These are phyloP conservation scores for Ascochyta koolunga DNA, from an alignment of 2,329 filamentous ascomycete genomes.

Conservation along the genomic window DNA sequence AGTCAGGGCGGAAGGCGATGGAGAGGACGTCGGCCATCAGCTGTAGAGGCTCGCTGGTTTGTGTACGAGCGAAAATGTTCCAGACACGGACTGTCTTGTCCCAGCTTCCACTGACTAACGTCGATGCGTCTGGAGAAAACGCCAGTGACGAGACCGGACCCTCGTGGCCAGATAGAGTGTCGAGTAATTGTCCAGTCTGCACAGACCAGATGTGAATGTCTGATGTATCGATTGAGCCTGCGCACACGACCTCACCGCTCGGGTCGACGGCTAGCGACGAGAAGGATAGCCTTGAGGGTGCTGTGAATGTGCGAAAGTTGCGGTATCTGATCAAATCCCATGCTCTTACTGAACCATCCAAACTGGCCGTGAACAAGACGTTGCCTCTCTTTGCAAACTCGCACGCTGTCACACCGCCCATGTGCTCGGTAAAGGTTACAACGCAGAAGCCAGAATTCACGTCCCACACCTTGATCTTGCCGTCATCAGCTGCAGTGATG, in stretches of 20 bases:
- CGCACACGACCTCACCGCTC: constrained; percentile 93
- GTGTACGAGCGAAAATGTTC: constrained; percentile 92
- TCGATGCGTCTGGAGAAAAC: constrained; percentile 84
- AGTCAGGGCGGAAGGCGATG: constrained; percentile 87
- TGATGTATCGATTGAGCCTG: constrained; percentile 93
- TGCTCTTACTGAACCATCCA: constrained; percentile 91
- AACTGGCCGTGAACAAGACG: constrained; percentile 90
- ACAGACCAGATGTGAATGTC: constrained; percentile 99
- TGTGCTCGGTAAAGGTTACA: constrained; percentile 97
- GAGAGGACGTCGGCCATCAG: constrained; percentile 89
- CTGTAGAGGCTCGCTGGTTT: constrained; percentile 92
- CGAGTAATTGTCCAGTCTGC: constrained; percentile 92
- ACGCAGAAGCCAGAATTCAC: constrained; percentile 96
- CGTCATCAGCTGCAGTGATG: constrained; percentile 92
- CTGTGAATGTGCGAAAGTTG: constrained; percentile 97
- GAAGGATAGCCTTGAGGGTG: constrained; percentile 88
- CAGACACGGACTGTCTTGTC: constrained; percentile 94
- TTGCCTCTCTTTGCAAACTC: constrained; percentile 95
- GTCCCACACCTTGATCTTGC: constrained; percentile 99
- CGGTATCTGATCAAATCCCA: constrained; percentile 97
- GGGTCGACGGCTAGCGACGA: constrained; percentile 96
- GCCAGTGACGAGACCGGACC: constrained; percentile 87
- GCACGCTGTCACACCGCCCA: constrained; percentile 89
- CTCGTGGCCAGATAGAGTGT: constrained; percentile 89
- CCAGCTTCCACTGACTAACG: constrained; percentile 92